Base-by-base conservation (phyloP, 2,329 filamentous ascomycete species). In the Didymella lethalis region DNA sequence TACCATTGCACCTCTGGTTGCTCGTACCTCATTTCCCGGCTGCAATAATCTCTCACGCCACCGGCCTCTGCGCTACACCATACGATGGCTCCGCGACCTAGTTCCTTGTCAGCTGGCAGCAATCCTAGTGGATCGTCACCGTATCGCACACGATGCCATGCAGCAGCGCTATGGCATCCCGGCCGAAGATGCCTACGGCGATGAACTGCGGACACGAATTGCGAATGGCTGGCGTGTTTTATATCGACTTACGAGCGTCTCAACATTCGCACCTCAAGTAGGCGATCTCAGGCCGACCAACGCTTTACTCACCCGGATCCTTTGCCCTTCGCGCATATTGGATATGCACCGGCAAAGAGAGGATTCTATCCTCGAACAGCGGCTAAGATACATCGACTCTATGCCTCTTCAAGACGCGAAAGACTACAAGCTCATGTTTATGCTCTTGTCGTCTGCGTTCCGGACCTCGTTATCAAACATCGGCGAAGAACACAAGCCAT, bases 371-470 rank as follows among this genome's bases (percentile, higher is more conserved):
- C 32, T 71, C 12, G 54, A 64, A 31, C 40, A 47, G 32, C 69
- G 69, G 14, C 36, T 75, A 26, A 58, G 62, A 10, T 71, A 71
- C 40, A 64, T 73, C 36, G 48, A 49, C 7, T 51, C 47, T 4
- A 46, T 74, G n/a, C 46, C 65, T 2, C 46, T 53, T 3, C 58
- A 67, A 3, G n/a, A 61, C 18, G 68, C 68, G 2, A 65, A 67
- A 41, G 68, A 75, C 50, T 75, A 74, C 48, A 69, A 67, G 32
- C 63, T 74, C 48, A 70, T 72, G 67, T 71, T 72, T 57, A 69
- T 66, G 40, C 64, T 75, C 0, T 63, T 76, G 5, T 70, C 68
- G 0, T 67, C 68, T 8, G 64, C 64, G 2, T 74, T 74, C 48
- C 64, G 68, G 44, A 71, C 70, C 8, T 67, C 66, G 1, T 53